Base-by-base conservation (phyloP, 108 stramenopile genomes). In the Cyclotella cryptica region DNA sequence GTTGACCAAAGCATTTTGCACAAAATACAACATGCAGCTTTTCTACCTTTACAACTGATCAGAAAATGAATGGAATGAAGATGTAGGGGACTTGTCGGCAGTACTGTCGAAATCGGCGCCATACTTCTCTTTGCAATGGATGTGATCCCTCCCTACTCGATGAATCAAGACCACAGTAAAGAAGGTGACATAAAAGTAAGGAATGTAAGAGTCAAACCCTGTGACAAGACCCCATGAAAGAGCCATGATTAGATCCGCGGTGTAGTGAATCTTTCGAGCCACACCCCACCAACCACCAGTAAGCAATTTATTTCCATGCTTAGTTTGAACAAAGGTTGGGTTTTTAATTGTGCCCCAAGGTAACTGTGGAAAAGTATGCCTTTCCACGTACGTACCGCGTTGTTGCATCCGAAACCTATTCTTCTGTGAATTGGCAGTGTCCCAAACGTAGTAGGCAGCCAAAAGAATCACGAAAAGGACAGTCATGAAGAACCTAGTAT, bases 351-450 rank as follows among this genome's bases (percentile, higher is more conserved):
- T 77, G 12, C 78, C 86, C 81, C 84, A 87, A 14, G 88, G 86
- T 10, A 89, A 54, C 59, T 89, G 88, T 17, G 88, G 88, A 61
- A 87, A 87, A 24, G 86, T 58, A 18, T 62, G 66, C n/a, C 88
- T 75, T 30, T 82, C 71, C 7, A 87, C 66, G 54, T 52, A 85
- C 54, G 81, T 81, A 40, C 87, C 87, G 45, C 75, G 79, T 29
- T 85, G 76, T 47, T 79, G 74, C 71, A 87, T 85, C 18, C 87
- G 82, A 58, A 85, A 86, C 13, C 85, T 66, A 73, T 85, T 86
- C 83, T 89, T 89, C 42, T 89, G 88, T 21, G 75, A 64, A 58
- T 89, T 89, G 58, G 88, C 88, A 2, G 84, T 85, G 40, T 89
- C 88, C 77, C 84, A 89, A 21, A 89, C 84, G 40, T 84, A 87